A percentile compares a stretch with the other conserved stretches of the same genome.
phyloP scores from a whole-genome alignment of 2,329 filamentous ascomycete genomes.

The Clarireedia hainanense region DNA sequence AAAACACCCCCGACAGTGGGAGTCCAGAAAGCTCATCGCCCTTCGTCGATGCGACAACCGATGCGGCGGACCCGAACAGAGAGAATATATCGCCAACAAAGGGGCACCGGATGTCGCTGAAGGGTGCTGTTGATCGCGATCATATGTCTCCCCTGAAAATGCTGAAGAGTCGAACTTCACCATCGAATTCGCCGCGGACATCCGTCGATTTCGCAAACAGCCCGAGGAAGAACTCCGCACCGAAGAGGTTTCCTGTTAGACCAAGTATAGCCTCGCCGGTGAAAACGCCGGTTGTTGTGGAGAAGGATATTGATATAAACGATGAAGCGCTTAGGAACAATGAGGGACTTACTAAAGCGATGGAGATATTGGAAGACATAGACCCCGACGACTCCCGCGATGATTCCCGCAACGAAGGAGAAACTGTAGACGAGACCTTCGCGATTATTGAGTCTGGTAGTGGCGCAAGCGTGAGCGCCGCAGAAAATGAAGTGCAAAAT shows the following conservation, averaged over 20 bases:
- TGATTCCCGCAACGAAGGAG: slow-evolving; percentile 10
- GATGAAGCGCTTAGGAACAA: slow-evolving; percentile 48
- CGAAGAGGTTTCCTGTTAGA: slow-evolving; percentile 55
- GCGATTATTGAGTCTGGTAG: slow-evolving; percentile 27
- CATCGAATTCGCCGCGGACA: slow-evolving; percentile 16
- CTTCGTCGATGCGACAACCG: slow-evolving; percentile 19
- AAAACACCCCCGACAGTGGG: slow-evolving; percentile 21
- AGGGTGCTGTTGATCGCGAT: slow-evolving; percentile 23
- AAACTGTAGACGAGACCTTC: slow-evolving; percentile 23
- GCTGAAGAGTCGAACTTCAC: slow-evolving; percentile 25
- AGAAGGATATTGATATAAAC: slow-evolving; percentile 27
- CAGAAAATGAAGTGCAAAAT: not conserved
- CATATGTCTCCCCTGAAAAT: slow-evolving; percentile 23
- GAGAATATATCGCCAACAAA: slow-evolving; percentile 28
- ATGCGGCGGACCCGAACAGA: slow-evolving; percentile 14
- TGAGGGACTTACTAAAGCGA: slow-evolving; percentile 48
- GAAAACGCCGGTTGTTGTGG: slow-evolving; percentile 27
- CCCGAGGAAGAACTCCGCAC: slow-evolving; percentile 40
- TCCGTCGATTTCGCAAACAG: slow-evolving; percentile 27
- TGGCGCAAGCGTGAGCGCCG: slow-evolving; percentile 27
- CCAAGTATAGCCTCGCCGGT: slow-evolving; percentile 30
- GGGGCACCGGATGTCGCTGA: slow-evolving; percentile 15
- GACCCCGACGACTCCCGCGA: slow-evolving; percentile 27
- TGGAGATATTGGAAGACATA: slow-evolving; percentile 53
- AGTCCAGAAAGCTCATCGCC: slow-evolving; percentile 25